A percentile compares a stretch with the other conserved stretches of the same genome.
Evolutionary conservation across 2,329 filamentous ascomycete species (phyloP).

Genomic region (Escovopsis weberi): DNA sequence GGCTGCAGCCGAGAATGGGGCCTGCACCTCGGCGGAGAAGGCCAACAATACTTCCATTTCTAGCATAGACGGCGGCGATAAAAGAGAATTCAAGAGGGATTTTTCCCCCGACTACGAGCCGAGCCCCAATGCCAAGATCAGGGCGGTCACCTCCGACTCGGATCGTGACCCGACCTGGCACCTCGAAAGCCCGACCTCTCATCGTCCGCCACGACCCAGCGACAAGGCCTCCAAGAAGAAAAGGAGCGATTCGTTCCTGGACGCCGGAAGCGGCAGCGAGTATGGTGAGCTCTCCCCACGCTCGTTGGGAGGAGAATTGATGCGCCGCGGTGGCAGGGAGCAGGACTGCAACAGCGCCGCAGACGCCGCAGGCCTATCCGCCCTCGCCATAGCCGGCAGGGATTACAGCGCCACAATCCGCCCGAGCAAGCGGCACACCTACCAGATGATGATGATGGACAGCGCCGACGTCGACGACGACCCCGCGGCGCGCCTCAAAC

Average conservation of each 20-base stretch:
- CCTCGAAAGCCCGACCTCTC: constrained; percentile 21
- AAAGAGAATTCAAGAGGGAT: constrained; percentile 32
- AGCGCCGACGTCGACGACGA: constrained; percentile 21
- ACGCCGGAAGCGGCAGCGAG: constrained; percentile 34
- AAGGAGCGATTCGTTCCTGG: constrained; percentile 34
- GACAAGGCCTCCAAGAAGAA: constrained; percentile 12
- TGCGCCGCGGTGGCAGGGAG: constrained; percentile 2
- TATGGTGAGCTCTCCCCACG: constrained; percentile 23
- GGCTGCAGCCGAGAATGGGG: not conserved
- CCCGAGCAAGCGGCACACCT: constrained; percentile 12
- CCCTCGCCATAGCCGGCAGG: constrained; percentile 1
- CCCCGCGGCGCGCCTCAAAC: constrained; percentile 14
- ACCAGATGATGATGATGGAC: constrained; percentile 7
- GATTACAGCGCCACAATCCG: constrained; percentile 16
- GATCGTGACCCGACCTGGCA: constrained; percentile 11
- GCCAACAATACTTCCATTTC: constrained; percentile 9
- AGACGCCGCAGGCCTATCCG: not conserved
- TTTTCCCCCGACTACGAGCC: constrained; percentile 68
- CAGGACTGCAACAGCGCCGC: constrained; percentile 4
- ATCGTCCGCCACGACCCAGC: constrained; percentile 17
- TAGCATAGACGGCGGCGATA: constrained; percentile 11
- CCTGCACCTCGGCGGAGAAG: constrained; percentile 11
- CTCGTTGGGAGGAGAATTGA: constrained; percentile 6
- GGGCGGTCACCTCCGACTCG: constrained; percentile 40
- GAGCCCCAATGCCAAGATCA: constrained; percentile 55